Evolutionary conservation across 208 protist genomes (phyloP).

Genomic region (Leishmania tarentolae): DNA sequence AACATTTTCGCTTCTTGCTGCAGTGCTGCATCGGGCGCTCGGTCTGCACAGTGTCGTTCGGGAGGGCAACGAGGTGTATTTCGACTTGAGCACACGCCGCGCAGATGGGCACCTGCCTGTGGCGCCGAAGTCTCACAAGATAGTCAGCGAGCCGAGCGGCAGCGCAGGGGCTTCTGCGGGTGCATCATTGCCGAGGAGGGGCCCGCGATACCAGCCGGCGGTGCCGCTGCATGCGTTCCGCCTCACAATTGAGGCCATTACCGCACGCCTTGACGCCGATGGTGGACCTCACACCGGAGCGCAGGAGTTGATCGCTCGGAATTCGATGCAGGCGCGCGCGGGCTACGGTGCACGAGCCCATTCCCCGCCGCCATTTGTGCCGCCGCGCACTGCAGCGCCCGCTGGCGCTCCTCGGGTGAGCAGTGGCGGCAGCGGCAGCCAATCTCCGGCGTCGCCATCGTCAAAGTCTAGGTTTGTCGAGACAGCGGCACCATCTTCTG

Average conservation of each 20-base stretch:
- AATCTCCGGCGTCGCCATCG: background rate
- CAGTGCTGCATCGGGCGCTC: constrained; percentile 6
- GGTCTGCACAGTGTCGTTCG: background rate
- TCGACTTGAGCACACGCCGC: background rate
- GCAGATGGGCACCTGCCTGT: background rate
- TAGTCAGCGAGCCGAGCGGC: background rate
- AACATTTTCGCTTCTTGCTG: background rate
- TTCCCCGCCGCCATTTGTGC: constrained; percentile 9
- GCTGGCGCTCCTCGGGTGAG: background rate
- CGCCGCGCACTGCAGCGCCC: background rate
- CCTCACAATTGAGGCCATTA: constrained; percentile 9
- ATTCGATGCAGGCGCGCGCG: too few relatives aligned
- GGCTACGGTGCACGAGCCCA: background rate
- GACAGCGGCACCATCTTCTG: background rate
- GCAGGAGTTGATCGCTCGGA: background rate
- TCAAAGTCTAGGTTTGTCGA: background rate
- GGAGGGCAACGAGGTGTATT: background rate
- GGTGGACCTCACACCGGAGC: constrained; percentile 12
- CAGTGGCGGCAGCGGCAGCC: background rate
- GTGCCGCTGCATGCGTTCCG: constrained; percentile 17
- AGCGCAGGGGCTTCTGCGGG: background rate
- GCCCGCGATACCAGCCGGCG: background rate
- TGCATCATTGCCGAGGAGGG: background rate
- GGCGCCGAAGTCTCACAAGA: background rate
- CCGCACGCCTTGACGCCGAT: background rate